Conservation (phyloP, 1,284 basidiomycete species). For the Jaminaea rosea region DNA sequence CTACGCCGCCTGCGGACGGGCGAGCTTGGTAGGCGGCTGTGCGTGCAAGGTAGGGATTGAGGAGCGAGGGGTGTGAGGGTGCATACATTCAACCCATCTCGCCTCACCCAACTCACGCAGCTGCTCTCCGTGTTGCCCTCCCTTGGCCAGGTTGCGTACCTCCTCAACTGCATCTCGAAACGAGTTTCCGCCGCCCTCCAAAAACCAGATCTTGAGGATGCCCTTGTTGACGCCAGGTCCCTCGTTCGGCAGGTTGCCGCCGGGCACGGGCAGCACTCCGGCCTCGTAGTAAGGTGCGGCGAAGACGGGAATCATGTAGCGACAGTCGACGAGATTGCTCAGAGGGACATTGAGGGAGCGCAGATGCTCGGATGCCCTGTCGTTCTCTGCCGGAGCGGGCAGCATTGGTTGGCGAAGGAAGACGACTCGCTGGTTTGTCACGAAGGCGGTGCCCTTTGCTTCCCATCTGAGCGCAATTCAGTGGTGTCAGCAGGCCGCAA, state of each 20-base stretch:
- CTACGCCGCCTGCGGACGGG: neutral
- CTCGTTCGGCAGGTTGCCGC: conserved; percentile 28
- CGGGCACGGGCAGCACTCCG: conserved; percentile 20
- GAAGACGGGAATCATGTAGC: conserved; percentile 34
- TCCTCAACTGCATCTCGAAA: conserved; percentile 27
- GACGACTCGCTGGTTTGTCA: conserved; percentile 28
- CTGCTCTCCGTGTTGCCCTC: conserved; percentile 19
- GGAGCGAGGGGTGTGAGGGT: neutral
- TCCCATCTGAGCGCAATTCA: too few relatives aligned
- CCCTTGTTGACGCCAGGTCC: conserved; percentile 14
- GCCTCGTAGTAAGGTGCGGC: conserved; percentile 28
- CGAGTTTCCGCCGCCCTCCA: conserved; percentile 23
- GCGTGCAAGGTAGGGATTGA: neutral
- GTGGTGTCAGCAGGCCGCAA: too few relatives aligned
- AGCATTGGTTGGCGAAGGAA: conserved; percentile 22
- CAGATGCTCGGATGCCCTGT: conserved; percentile 4
- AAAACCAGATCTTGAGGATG: conserved; percentile 32
- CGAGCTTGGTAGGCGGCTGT: neutral
- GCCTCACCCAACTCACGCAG: conserved; percentile 16
- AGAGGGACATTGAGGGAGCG: conserved; percentile 23
- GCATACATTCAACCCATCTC: neutral
- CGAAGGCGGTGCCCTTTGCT: conserved; percentile 20
- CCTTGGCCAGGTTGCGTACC: conserved; percentile 8
- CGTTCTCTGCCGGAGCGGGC: conserved; percentile 1
- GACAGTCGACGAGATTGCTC: conserved; percentile 19